These are phyloP conservation scores for Salvia miltiorrhiza DNA, from an alignment of 257 asterid genomes.

Conservation along the genomic window DNA sequence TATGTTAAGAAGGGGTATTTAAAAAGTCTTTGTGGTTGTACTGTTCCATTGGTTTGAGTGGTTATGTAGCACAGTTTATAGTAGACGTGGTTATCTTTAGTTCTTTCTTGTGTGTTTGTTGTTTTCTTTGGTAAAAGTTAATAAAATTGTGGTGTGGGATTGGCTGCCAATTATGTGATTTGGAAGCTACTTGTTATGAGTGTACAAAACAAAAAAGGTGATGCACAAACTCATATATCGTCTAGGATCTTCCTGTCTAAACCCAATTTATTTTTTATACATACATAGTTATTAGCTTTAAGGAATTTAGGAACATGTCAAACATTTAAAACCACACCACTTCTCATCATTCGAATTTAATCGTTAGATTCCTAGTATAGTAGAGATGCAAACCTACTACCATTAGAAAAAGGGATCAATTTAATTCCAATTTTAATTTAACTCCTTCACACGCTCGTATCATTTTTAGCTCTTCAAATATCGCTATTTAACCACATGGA, in stretches of 20 bases:
- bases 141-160: constrained; percentile 16
- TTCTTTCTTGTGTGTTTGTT: neutral
- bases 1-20: too few relatives aligned
- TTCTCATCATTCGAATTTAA: neutral
- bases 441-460: too few relatives aligned
- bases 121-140: constrained; percentile 3
- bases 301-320: too few relatives aligned
- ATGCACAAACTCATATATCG: neutral
- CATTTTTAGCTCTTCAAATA: too few relatives aligned
- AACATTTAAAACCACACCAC: too few relatives aligned
- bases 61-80: neutral
- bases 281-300: too few relatives aligned
- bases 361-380: neutral
- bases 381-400: too few relatives aligned
- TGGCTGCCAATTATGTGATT: neutral
- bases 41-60: too few relatives aligned
- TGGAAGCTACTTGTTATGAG: neutral
- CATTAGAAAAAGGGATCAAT: too few relatives aligned
- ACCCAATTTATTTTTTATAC: neutral
- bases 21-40: too few relatives aligned
- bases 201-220: constrained; percentile 12
- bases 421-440: too few relatives aligned
- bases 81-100: neutral
- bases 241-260: neutral
- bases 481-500: too few relatives aligned